phyloP scores from a whole-genome alignment of 2,329 filamentous ascomycete species.

The Aspergillus ochraceoroseus region DNA sequence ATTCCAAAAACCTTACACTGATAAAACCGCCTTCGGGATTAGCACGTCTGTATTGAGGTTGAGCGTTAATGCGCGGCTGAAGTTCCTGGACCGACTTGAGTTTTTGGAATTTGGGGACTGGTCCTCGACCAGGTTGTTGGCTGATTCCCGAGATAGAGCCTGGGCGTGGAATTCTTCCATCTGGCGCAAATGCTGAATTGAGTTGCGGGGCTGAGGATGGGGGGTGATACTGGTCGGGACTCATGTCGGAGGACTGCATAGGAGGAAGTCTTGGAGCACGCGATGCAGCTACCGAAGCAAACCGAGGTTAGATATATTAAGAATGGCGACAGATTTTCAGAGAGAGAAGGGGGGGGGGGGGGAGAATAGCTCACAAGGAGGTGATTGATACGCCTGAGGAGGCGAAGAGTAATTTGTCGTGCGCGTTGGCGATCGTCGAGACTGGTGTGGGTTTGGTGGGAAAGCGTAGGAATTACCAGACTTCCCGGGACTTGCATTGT shows the following conservation, averaged over 20 bases:
- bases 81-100: slow-evolving; percentile 68
- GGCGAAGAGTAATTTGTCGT: slow-evolving; percentile 55
- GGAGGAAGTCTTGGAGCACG: slow-evolving; percentile 66
- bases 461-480: slow-evolving; percentile 49
- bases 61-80: slow-evolving; percentile 73
- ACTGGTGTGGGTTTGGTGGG: slow-evolving; percentile 50
- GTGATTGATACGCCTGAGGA: slow-evolving; percentile 55
- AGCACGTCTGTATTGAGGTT: slow-evolving; percentile 86
- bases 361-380: slow-evolving; percentile 47
- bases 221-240: slow-evolving; percentile 66
- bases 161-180: slow-evolving; percentile 48
- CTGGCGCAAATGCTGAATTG: slow-evolving; percentile 60
- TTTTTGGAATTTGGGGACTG: slow-evolving; percentile 83
- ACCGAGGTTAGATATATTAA: slow-evolving; percentile 1
- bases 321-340: no score
- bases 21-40: slow-evolving; percentile 98
- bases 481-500: slow-evolving; percentile 60
- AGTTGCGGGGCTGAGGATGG: slow-evolving; percentile 65
- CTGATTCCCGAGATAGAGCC: slow-evolving; percentile 47
- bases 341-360: no score
- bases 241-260: slow-evolving; percentile 64
- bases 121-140: slow-evolving; percentile 52
- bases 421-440: slow-evolving; percentile 74
- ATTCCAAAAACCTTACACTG: slow-evolving; percentile 63
- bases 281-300: slow-evolving; percentile 41